Conservation (phyloP, 164 flowering plant genomes). For the Brasenia schreberi region DNA sequence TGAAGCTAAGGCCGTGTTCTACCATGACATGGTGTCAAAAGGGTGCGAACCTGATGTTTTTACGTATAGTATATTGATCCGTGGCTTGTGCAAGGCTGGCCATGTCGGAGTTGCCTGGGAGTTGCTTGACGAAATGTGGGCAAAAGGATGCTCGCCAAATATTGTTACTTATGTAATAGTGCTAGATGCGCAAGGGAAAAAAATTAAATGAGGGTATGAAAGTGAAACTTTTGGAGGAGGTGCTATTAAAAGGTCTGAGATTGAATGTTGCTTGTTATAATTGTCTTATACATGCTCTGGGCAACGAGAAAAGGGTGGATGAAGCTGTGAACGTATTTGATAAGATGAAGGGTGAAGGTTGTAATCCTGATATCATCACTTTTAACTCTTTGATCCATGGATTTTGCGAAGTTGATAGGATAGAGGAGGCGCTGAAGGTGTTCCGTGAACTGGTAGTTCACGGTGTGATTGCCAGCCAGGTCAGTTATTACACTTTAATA, state of each 20-base stretch:
- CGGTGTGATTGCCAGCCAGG: conserved; percentile 75
- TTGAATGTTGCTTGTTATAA: conserved; percentile 68
- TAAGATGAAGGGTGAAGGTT: conserved; percentile 53
- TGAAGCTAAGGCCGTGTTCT: conserved; percentile 49
- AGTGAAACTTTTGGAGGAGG: conserved; percentile 20
- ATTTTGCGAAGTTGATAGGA: conserved; percentile 35
- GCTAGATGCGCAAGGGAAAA: conserved; percentile 68
- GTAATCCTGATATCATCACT: conserved; percentile 67
- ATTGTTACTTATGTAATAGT: conserved; percentile 54
- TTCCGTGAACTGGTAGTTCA: conserved; percentile 58
- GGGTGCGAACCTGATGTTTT: conserved; percentile 54
- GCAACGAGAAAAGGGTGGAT: conserved; percentile 34
- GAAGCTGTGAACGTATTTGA: conserved; percentile 16
- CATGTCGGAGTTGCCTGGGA: conserved; percentile 44
- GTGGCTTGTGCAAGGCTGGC: conserved; percentile 61
- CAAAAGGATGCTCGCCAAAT: conserved; percentile 51
- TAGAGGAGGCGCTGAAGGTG: conserved; percentile 54
- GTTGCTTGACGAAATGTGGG: conserved; percentile 42
- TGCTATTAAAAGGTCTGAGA: conserved; percentile 39
- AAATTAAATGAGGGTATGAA: conserved; percentile 33
- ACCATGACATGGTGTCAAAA: conserved; percentile 22
- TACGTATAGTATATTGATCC: conserved; percentile 52
- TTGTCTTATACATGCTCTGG: conserved; percentile 52
- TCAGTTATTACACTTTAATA: conserved; percentile 77
- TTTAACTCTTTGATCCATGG: conserved; percentile 73